Evolutionary conservation across 345 rosid species (phyloP).

Genomic region (Camelina laxa): DNA sequence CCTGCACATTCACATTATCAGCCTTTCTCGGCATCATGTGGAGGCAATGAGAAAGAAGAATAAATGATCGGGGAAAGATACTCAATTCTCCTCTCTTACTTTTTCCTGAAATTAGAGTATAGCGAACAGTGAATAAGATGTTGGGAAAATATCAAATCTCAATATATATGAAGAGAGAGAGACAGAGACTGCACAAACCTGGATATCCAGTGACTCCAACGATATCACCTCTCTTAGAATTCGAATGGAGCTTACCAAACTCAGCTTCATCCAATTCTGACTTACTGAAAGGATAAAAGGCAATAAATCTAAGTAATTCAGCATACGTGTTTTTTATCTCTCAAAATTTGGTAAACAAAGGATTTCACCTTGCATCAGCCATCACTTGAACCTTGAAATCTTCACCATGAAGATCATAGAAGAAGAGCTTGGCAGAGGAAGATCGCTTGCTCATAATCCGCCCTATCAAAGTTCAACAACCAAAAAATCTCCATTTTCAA

Average conservation of each 20-base stretch:
- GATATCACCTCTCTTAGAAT: constrained; percentile 90
- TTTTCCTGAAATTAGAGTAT: constrained; percentile 59
- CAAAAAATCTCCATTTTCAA: background rate
- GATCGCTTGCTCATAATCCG: constrained; percentile 91
- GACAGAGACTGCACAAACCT: constrained; percentile 52
- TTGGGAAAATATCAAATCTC: background rate
- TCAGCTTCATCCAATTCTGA: constrained; percentile 78
- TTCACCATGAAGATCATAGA: constrained; percentile 78
- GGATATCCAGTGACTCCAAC: constrained; percentile 95
- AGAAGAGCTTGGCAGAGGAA: constrained; percentile 85
- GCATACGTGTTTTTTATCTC: background rate
- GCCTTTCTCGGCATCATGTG: constrained; percentile 87
- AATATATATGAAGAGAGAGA: background rate
- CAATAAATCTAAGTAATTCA: background rate
- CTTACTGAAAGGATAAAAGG: constrained; percentile 55
- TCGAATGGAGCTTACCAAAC: constrained; percentile 69
- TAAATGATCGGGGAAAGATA: constrained; percentile 69
- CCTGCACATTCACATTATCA: constrained; percentile 57
- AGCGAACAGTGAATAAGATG: background rate
- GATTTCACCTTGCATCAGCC: constrained; percentile 84
- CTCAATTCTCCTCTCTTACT: constrained; percentile 94
- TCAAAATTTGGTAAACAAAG: background rate
- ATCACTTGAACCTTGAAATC: constrained; percentile 92
- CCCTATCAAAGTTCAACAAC: constrained; percentile 50
- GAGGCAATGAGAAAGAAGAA: constrained; percentile 83